Percentiles rank a stretch among this genome's conserved stretches.
These are phyloP conservation scores for Dendrostoma leiphaemia DNA, from an alignment of 2,329 filamentous ascomycete genomes.

Conservation along the genomic window DNA sequence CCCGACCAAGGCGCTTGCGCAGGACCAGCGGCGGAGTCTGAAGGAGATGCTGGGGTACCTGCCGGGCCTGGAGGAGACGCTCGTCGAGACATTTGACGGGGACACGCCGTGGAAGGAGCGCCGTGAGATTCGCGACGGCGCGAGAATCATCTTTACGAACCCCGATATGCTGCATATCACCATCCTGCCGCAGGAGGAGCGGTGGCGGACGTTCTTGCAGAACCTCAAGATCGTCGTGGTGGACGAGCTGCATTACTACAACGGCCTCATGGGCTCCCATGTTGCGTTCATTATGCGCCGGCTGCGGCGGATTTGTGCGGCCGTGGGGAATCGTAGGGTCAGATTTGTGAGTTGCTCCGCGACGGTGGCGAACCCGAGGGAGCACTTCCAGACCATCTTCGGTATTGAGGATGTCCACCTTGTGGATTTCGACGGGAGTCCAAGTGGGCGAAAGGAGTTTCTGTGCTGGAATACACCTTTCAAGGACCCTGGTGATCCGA, in stretches of 20 bases:
- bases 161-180: conserved; percentile 97
- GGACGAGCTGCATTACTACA: conserved; percentile 93
- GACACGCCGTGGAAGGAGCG: conserved; percentile 83
- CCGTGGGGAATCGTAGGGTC: conserved; percentile 79
- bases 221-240: conserved; percentile 89
- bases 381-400: conserved; percentile 94
- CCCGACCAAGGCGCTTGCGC: conserved; percentile 91
- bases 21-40: conserved; percentile 88
- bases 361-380: conserved; percentile 86
- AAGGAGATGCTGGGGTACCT: conserved; percentile 82
- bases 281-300: conserved; percentile 93
- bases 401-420: conserved; percentile 78
- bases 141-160: conserved; percentile 93
- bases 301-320: conserved; percentile 81
- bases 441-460: conserved; percentile 90
- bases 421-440: conserved; percentile 89
- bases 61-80: conserved; percentile 67
- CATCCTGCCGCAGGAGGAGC: conserved; percentile 86
- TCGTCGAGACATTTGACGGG: conserved; percentile 94
- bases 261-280: conserved; percentile 90
- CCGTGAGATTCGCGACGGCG: conserved; percentile 80
- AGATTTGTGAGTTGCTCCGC: conserved; percentile 96
- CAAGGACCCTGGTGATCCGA: conserved; percentile 83
- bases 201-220: conserved; percentile 84
- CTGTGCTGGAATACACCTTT: conserved; percentile 97